Evolutionary conservation across 2,329 filamentous ascomycete genomes (phyloP), one percentile per base, ranked within the genome.

Genomic region (Aplosporella prunicola): DNA sequence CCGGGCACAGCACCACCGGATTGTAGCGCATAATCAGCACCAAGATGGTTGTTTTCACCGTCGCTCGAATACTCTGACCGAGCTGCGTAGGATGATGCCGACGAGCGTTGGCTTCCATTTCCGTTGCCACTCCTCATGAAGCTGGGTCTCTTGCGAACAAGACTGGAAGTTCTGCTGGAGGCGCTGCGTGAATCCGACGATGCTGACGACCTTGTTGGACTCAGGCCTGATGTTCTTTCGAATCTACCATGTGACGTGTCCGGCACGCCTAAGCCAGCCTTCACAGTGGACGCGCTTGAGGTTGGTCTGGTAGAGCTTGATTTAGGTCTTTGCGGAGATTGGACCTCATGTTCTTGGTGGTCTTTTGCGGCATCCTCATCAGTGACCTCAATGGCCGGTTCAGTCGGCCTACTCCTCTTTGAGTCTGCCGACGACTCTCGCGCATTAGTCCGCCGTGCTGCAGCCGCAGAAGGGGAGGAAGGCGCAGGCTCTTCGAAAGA

Each of bases 1-100:
- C 51, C 53, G 25, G 84, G 77, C 4, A 76, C 67, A 9, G 84
- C 82, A 17, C 86, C 84, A 13, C 84, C 86, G 2, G 84, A 83
- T 51, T 93, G 84, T 23, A 93, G 65, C 16, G 84, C 82, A 59
- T 81, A 91, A 56, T 94, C 87, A 7, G 78, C 76, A 5, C 81
- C 80, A 13, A 85, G 65, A 5, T 82, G 87, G 4, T 71, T 72
- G 46, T 93, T 86, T 51, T 75, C 76, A 7, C 64, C 67, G 43
- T 83, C 80, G 23, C 67, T 69, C 44, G 67, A 71, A 9, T 57
- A 57, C 25, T 72, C 72, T 28, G 71, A 75, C 16, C 58, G 62
- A 35, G 69, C 71, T 5, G 68, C 64, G 28, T 68, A 53, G 0
- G 74, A 76, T 2, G 74, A 76, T 10, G 66, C 62, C 2, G 73